A percentile compares a stretch with the other conserved stretches of the same genome.
These are phyloP conservation scores for Lactarius hengduanensis DNA, from an alignment of 768 basidiomycete genomes.

Conservation along the genomic window DNA sequence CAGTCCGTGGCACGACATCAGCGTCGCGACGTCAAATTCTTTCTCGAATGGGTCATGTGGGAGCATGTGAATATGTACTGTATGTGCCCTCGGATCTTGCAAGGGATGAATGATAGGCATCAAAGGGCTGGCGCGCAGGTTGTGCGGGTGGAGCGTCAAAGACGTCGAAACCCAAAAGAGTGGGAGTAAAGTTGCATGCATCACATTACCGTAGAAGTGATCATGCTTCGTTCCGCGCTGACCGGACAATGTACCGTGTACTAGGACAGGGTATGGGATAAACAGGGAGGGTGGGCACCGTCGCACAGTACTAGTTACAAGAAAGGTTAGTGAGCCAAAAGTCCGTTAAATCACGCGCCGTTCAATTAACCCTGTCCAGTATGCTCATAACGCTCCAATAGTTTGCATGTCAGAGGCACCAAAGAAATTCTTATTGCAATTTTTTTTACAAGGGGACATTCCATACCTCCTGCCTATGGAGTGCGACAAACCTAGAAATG, in stretches of 20 bases:
- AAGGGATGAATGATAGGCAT: background rate
- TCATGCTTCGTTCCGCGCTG: background rate
- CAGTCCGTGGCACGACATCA: background rate
- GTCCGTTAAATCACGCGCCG: background rate
- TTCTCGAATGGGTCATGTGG: background rate
- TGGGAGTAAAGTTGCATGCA: background rate
- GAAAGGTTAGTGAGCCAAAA: background rate
- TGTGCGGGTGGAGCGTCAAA: background rate
- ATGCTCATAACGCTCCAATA: background rate
- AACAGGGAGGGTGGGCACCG: background rate
- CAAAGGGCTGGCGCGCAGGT: background rate
- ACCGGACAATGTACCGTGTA: background rate
- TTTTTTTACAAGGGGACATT: background rate
- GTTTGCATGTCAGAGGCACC: background rate
- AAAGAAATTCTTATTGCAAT: background rate
- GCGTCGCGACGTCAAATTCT: background rate
- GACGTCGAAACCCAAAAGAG: background rate
- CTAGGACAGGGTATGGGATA: background rate
- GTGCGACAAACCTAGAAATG: conserved; percentile 4
- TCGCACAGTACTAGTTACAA: background rate
- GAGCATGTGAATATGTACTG: background rate
- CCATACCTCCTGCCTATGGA: background rate
- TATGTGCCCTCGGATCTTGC: background rate
- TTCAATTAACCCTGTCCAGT: background rate
- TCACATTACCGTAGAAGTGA: background rate